Evolutionary conservation across 345 rosid genomes (phyloP).

Genomic region (Arabidopsis arenosa): DNA sequence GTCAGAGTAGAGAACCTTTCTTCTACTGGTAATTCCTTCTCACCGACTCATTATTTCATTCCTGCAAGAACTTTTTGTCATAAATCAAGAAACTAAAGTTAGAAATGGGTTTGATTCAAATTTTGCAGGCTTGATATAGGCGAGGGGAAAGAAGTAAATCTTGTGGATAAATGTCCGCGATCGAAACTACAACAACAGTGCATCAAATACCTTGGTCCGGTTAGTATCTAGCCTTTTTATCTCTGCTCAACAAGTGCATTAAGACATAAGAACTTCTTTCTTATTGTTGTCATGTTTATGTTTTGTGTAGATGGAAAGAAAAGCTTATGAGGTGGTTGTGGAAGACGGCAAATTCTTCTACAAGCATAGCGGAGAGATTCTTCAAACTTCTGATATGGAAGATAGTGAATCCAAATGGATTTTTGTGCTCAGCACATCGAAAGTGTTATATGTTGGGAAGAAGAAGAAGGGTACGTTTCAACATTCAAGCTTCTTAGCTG

Average conservation of each 20-base stretch:
- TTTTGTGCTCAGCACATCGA: slow-evolving; percentile 84
- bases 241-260: slow-evolving; percentile 14
- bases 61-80: not conserved
- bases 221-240: slow-evolving; percentile 44
- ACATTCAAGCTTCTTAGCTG: slow-evolving; percentile 95
- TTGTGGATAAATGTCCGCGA: slow-evolving; percentile 74
- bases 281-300: slow-evolving; percentile 16
- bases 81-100: slow-evolving; percentile 27
- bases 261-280: slow-evolving; percentile 26
- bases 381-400: slow-evolving; percentile 55
- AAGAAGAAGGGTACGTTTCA: slow-evolving; percentile 86
- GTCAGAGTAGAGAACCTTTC: slow-evolving; percentile 93
- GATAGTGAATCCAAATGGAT: slow-evolving; percentile 77
- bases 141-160: slow-evolving; percentile 86
- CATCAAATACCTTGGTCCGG: slow-evolving; percentile 96
- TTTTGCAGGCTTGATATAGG: slow-evolving; percentile 91
- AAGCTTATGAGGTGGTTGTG: slow-evolving; percentile 75
- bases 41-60: not conserved
- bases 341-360: slow-evolving; percentile 70
- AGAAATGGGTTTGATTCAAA: slow-evolving; percentile 22
- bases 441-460: slow-evolving; percentile 73
- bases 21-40: slow-evolving; percentile 79
- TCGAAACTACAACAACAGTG: slow-evolving; percentile 82
- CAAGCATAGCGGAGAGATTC: slow-evolving; percentile 68
- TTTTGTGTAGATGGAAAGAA: slow-evolving; percentile 72